Base-by-base conservation (phyloP, 345 rosid species). In the Eutrema yunnanense region DNA sequence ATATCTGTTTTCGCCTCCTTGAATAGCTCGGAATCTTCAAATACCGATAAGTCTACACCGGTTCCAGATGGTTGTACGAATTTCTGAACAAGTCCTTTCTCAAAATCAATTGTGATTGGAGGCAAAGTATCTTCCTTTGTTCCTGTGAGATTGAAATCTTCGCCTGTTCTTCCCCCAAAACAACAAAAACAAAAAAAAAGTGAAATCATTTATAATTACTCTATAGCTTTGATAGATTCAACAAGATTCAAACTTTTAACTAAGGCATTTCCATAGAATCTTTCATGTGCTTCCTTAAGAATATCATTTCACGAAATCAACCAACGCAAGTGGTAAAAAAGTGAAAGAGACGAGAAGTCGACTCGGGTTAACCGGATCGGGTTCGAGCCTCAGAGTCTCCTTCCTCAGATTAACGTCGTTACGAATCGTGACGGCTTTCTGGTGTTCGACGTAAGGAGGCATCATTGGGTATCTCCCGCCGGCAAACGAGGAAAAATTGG, bases 71-170 rank as follows among this genome's bases (percentile, higher is more conserved):
- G 85, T 71, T 85, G 98, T 59, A 79, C 78, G 65, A 90, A 93
- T 80, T 86, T 88, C 80, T 87, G 98, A 57, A 85, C 88, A 53
- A 93, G 86, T 46, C 96, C 98, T 78, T 81, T 80, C 10, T 79
- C 81, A 64, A 93, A 93, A 44, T 80, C 78, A 6, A 86, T 58
- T 1, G 78, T 84, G 22, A 90, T 74, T 13, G 96, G 86, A 48
- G 79, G 78, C 43, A 84, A 65, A 65, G 85, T 54, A 40, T 77
- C 73, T 79, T 80, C 90, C 81, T 85, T 88, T 55, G 85, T 84
- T 36, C 87, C 73, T 30, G 41, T 68, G 13, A 92, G 85, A 57
- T 72, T 66, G 66, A 90, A 83, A 29, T 75, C 79, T 54, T 74
- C 84, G 10, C 77, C 98, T 92, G 86, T 49, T 66, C 51, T 36